Evolutionary conservation across 2,329 filamentous ascomycete genomes (phyloP).

Genomic region (Podosphaera fusca): DNA sequence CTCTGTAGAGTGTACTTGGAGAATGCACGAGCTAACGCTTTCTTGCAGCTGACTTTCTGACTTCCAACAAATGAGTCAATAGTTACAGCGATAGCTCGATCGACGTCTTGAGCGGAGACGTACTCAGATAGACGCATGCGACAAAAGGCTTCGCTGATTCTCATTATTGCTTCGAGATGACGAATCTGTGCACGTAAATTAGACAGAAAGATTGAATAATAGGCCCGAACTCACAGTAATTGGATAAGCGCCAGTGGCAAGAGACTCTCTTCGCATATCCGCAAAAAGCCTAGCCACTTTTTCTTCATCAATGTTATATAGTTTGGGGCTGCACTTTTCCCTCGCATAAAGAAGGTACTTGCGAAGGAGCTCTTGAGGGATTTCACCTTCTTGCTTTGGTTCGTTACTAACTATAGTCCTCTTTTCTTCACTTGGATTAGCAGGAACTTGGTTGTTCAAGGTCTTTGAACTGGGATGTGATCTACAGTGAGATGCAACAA

Average conservation of each 20-base stretch:
- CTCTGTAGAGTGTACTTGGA: slow-evolving; percentile 60
- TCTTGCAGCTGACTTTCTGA: slow-evolving; percentile 95
- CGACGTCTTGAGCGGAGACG: slow-evolving; percentile 73
- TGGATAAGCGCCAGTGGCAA: slow-evolving; percentile 88
- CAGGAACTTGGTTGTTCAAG: slow-evolving; percentile 24
- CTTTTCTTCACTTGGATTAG: slow-evolving; percentile 37
- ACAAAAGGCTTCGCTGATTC: slow-evolving; percentile 81
- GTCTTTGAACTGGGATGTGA: slow-evolving; percentile 47
- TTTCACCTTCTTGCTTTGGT: slow-evolving; percentile 41
- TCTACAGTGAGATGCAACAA: slow-evolving; percentile 79
- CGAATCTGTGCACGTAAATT: slow-evolving; percentile 40
- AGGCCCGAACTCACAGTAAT: slow-evolving; percentile 56
- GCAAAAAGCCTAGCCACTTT: slow-evolving; percentile 86
- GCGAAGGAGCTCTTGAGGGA: slow-evolving; percentile 70
- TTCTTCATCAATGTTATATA: slow-evolving; percentile 95
- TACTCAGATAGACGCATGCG: slow-evolving; percentile 98
- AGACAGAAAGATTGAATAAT: background rate
- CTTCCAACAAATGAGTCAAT: slow-evolving; percentile 90
- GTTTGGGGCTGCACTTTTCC: slow-evolving; percentile 70
- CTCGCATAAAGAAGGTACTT: slow-evolving; percentile 95
- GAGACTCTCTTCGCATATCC: slow-evolving; percentile 80
- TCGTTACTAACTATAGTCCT: slow-evolving; percentile 20
- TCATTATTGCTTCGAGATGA: slow-evolving; percentile 93
- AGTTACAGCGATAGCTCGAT: slow-evolving; percentile 88
- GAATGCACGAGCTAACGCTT: slow-evolving; percentile 79